Evolutionary conservation across 23 red algal species (phyloP), one percentile per base, ranked within the genome.

Genomic region (Gracilaria domingensis): DNA sequence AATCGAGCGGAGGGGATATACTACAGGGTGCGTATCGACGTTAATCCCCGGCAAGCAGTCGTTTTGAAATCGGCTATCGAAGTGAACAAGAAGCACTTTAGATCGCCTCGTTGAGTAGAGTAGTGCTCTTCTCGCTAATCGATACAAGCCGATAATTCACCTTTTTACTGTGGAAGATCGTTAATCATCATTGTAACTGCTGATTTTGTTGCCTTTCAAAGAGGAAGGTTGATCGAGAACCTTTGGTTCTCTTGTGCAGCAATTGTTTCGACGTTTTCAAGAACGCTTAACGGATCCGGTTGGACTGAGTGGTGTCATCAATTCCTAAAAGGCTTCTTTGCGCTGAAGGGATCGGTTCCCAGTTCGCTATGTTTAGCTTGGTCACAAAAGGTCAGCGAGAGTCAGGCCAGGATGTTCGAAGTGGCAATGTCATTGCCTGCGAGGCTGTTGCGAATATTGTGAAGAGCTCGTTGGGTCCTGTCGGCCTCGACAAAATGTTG

Each of bases 401-500:
- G 28, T 81, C 85, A 14, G 97, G 97, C 14, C 77, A 93, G 48
- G 97, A 98, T 83, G 97, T 98, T 14, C 90, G 97, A 38, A 84
- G 93, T 39, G 92, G 82, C 11, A 95, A 95, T 26, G 93, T 98
- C 30, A 98, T 90, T 0, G 97, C 97, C 1, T 98, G 97, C 66
- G 82, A 91, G 12, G 97, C 97, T 55, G 84, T 98, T 62, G 93
- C 97, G 18, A 96, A 98, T 65, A 91, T 98, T 53, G 74, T 98
- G 23, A 75, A 87, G 34, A 89, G 85, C 36, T 89, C 87, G 1
- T 89, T 98, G 39, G 97, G 97, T 48, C 97, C 97, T 2, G 93
- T 96, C 28, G 97, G 97, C 5, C 80, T 98, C 14, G 97, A 98
- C 92, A 98, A 93, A 59, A 98, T 98, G 97, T 65, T 98, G 32